Evolutionary conservation across 1,284 basidiomycete genomes (phyloP).

Genomic region (Trichosporon sp.): DNA sequence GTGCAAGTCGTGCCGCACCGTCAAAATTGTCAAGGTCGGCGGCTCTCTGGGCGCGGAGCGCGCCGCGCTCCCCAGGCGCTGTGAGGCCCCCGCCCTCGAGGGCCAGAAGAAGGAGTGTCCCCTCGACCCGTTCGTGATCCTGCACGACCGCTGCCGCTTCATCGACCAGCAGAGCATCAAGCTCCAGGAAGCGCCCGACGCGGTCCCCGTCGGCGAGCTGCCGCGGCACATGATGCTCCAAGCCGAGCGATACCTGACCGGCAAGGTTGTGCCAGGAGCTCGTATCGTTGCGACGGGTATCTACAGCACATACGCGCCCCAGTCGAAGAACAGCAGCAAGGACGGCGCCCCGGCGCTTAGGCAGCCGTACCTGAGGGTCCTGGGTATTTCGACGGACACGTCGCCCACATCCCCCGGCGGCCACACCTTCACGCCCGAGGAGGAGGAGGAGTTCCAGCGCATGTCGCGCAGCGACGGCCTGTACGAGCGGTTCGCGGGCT

Average conservation of each 20-base stretch:
- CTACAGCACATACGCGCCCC: constrained; percentile 87
- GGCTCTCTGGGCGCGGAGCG: constrained; percentile 84
- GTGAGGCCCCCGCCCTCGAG: constrained; percentile 73
- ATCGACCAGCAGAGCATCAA: constrained; percentile 97
- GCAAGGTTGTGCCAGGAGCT: constrained; percentile 90
- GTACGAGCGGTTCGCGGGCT: constrained; percentile 91
- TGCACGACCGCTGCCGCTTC: constrained; percentile 92
- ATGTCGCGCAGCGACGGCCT: constrained; percentile 87
- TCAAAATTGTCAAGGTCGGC: constrained; percentile 77
- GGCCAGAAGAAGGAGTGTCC: constrained; percentile 90
- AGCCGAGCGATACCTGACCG: constrained; percentile 84
- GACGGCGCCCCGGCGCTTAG: constrained; percentile 79
- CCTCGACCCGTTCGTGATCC: constrained; percentile 91
- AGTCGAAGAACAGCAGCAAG: constrained; percentile 79
- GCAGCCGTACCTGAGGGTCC: constrained; percentile 89
- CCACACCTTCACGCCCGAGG: constrained; percentile 82
- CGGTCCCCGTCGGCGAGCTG: constrained; percentile 98
- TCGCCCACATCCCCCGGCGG: constrained; percentile 64
- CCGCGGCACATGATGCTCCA: constrained; percentile 94
- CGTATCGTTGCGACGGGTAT: constrained; percentile 93
- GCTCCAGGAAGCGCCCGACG: constrained; percentile 97
- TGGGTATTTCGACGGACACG: constrained; percentile 86
- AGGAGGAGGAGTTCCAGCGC: constrained; percentile 90
- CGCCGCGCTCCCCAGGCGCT: constrained; percentile 77
- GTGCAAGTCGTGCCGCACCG: constrained; percentile 85